A percentile compares a stretch with the other conserved stretches of the same genome.
phyloP scores from a whole-genome alignment of 1,139 yeast genomes.

The Zygotorulaspora mrakii region DNA sequence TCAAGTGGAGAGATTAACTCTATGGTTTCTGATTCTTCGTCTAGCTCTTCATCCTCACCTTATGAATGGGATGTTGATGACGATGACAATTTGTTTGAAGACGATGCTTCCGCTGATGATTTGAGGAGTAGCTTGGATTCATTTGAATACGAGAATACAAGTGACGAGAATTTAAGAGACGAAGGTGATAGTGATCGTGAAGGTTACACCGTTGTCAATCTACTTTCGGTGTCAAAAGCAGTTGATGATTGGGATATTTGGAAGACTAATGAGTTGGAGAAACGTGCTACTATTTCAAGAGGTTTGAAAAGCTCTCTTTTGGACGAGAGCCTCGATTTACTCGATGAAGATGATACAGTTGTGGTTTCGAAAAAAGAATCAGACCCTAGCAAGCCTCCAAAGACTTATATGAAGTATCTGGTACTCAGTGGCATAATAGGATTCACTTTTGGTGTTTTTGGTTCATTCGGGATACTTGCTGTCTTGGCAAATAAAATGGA shows the following conservation, averaged over 20 bases:
- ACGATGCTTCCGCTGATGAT: constrained; percentile 5
- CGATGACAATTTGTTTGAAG: constrained; percentile 4
- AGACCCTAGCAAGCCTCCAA: background rate
- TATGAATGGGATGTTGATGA: constrained; percentile 11
- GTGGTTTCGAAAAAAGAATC: background rate
- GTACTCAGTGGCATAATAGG: constrained; percentile 20
- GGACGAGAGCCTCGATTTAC: constrained; percentile 1
- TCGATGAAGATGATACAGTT: constrained; percentile 7
- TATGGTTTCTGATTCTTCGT: too few species aligned
- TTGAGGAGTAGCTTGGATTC: background rate
- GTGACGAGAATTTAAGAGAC: background rate
- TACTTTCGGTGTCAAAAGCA: constrained; percentile 3
- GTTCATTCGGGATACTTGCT: constrained; percentile 19
- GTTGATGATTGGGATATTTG: constrained; percentile 10
- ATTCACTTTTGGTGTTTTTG: constrained; percentile 21
- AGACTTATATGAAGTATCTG: constrained; percentile 4
- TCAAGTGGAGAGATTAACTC: background rate
- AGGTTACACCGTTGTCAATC: constrained; percentile 7
- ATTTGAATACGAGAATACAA: background rate
- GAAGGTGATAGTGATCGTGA: background rate
- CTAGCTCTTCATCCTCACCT: constrained; percentile 10
- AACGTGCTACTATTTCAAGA: constrained; percentile 1
- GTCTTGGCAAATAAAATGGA: constrained; percentile 17
- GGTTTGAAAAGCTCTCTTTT: background rate
- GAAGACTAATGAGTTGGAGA: constrained; percentile 4